Conservation (phyloP, 2,329 filamentous ascomycete genomes). For the Aureobasidium zeae region DNA sequence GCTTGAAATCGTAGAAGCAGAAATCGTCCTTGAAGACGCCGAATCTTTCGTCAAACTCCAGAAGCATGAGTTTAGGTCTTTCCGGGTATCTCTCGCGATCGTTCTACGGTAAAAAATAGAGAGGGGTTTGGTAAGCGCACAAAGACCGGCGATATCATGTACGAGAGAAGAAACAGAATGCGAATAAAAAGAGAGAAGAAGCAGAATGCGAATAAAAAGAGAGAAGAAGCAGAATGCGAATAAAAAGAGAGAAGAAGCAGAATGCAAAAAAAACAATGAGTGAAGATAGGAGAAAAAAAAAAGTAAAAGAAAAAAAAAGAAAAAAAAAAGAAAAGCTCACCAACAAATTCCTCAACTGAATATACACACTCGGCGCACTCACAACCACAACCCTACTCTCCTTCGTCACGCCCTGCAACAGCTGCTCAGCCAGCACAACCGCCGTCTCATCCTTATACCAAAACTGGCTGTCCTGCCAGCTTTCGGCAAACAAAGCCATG, state of each 20-base stretch:
- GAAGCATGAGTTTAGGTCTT: constrained; percentile 52
- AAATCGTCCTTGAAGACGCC: constrained; percentile 67
- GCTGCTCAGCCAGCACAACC: constrained; percentile 50
- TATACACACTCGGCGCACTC: constrained; percentile 67
- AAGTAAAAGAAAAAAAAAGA: too few relatives aligned
- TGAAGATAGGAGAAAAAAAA: too few relatives aligned
- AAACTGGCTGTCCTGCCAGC: constrained; percentile 79
- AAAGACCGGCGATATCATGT: too few relatives aligned
- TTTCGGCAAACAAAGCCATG: constrained; percentile 67
- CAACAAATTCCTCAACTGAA: constrained; percentile 63
- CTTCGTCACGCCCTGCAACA: constrained; percentile 52
- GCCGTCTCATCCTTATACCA: constrained; percentile 70
- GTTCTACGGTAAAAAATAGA: constrained; percentile 3
- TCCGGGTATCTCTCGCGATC: constrained; percentile 21
- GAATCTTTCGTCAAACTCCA: constrained; percentile 70
- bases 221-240: too few relatives aligned
- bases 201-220: too few relatives aligned
- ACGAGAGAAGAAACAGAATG: too few relatives aligned
- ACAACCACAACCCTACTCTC: constrained; percentile 58
- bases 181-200: too few relatives aligned
- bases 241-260: too few relatives aligned
- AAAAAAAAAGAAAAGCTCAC: constrained; percentile 33
- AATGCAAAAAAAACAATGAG: too few relatives aligned
- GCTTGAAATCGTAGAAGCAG: constrained; percentile 62
- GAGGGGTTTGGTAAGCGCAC: too few relatives aligned